Evolutionary conservation across 2,329 filamentous ascomycete genomes (phyloP), one percentile per base, ranked within the genome.

Genomic region (Cryphonectria nitschkei): DNA sequence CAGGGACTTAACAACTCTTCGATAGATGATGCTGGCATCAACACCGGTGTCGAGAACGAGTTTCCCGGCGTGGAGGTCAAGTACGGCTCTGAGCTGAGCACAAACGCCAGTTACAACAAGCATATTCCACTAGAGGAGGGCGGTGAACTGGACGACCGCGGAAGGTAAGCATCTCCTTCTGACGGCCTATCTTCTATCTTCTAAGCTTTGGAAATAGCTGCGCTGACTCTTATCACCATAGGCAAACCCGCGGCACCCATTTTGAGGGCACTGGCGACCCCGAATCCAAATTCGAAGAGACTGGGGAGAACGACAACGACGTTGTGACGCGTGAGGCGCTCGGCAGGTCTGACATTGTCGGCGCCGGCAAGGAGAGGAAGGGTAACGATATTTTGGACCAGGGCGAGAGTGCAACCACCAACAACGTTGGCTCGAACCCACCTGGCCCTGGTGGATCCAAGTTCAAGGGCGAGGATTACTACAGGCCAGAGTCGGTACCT

Each of bases 51-150:
- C 37, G 82, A 83, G 77, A 81, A 80, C 65, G 82, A 82, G 70
- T 85, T 86, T 72, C 81, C 80, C 14, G 81, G 80, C 13, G 78
- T 81, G 19, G 76, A 82, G 32, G 79, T 85, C 54, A 76, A 73
- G 61, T 79, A 82, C 52, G 83, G 80, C 66, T 77, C 81, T 52
- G 83, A 86, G 34, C 72, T 85, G 50, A 83, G 80, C 77, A 84
- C 84, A 61, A 86, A 83, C 74, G 76, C 76, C 26, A 75, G 83
- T 29, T 85, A 82, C 78, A 81, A 84, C 77, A 83, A 81, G 77
- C 80, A 81, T 11, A 84, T 85, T 39, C 82, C 83, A 22, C 80
- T 80, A 2, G 80, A 81, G 70, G 83, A 85, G 75, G 84, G 83
- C 39, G 84, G 84, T 22, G 78, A 79, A 8, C 72, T 83, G 0